Evolutionary conservation across 1,139 yeast species (phyloP).

Genomic region (Lodderomyces margitis): DNA sequence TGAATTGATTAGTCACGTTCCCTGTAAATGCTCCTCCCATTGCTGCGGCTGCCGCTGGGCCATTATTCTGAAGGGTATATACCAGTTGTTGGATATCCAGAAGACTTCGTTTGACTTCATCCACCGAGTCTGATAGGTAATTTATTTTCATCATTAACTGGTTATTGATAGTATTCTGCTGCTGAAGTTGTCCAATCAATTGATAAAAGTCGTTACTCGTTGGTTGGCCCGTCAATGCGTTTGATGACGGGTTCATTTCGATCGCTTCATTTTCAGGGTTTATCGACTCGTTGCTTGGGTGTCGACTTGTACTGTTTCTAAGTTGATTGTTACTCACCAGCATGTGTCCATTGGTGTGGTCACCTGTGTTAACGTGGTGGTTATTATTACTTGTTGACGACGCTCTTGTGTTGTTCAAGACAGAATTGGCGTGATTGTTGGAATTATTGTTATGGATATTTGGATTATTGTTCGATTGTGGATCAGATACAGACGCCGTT

Average conservation of each 20-base stretch:
- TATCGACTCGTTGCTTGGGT: neutral
- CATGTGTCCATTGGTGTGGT: neutral
- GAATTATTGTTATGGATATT: slow-evolving; percentile 1
- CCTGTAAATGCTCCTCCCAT: neutral
- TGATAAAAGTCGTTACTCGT: slow-evolving; percentile 16
- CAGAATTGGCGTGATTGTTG: slow-evolving; percentile 2
- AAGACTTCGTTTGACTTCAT: slow-evolving; percentile 14
- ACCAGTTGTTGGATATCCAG: slow-evolving; percentile 16
- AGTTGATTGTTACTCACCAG: slow-evolving; percentile 3
- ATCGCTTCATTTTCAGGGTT: slow-evolving; percentile 1
- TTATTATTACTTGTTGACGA: slow-evolving; percentile 2
- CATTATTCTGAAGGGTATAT: slow-evolving; percentile 10
- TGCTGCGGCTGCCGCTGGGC: neutral
- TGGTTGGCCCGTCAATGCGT: slow-evolving; percentile 6
- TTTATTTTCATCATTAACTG: slow-evolving; percentile 26
- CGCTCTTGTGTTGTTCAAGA: slow-evolving; percentile 1
- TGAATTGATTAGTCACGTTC: slow-evolving; percentile 12
- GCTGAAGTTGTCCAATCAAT: slow-evolving; percentile 17
- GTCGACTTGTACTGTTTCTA: neutral
- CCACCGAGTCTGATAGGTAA: slow-evolving; percentile 25
- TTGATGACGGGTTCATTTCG: slow-evolving; percentile 4
- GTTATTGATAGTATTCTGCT: slow-evolving; percentile 24
- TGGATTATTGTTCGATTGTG: neutral
- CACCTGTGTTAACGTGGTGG: neutral
- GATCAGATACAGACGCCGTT: slow-evolving; percentile 3